Conservation (phyloP, 2,329 filamentous ascomycete genomes). For the Lojkania enalia region DNA sequence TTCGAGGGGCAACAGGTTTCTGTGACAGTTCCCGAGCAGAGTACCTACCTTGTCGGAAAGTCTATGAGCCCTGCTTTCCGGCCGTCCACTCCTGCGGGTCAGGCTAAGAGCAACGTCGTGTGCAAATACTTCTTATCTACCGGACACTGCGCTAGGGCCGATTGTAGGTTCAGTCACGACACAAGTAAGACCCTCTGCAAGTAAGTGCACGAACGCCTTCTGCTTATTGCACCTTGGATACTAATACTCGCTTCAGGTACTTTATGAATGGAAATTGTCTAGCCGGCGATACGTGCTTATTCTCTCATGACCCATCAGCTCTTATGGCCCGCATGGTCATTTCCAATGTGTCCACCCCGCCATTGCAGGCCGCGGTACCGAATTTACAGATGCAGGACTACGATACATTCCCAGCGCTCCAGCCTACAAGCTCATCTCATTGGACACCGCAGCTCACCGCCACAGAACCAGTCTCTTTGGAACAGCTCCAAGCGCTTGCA, state of each 20-base stretch:
- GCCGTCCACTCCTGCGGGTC: slow-evolving; percentile 74
- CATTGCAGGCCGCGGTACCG: slow-evolving; percentile 63
- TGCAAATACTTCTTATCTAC: slow-evolving; percentile 97
- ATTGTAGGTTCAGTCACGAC: slow-evolving; percentile 97
- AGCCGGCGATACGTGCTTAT: slow-evolving; percentile 90
- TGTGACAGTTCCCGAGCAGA: slow-evolving; percentile 58
- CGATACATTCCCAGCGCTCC: slow-evolving; percentile 80
- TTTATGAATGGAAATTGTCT: slow-evolving; percentile 96
- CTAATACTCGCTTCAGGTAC: slow-evolving; percentile 63
- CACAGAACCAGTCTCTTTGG: slow-evolving; percentile 47
- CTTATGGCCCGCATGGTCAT: slow-evolving; percentile 80
- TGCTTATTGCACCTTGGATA: slow-evolving; percentile 12
- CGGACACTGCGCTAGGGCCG: slow-evolving; percentile 91
- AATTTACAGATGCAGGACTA: slow-evolving; percentile 81
- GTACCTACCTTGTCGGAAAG: slow-evolving; percentile 80
- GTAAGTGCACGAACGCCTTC: slow-evolving; percentile 60
- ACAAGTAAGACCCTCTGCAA: slow-evolving; percentile 97
- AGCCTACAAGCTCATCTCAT: slow-evolving; percentile 50
- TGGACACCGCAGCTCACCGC: slow-evolving; percentile 44
- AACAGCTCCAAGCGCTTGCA: slow-evolving; percentile 46
- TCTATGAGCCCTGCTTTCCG: slow-evolving; percentile 75
- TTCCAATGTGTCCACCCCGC: slow-evolving; percentile 68
- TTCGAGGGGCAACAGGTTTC: slow-evolving; percentile 54
- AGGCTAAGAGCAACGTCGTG: slow-evolving; percentile 82
- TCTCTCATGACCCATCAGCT: slow-evolving; percentile 91